These are phyloP conservation scores for Clitopilus passeckerianus DNA, from an alignment of 768 basidiomycete genomes.

Conservation along the genomic window DNA sequence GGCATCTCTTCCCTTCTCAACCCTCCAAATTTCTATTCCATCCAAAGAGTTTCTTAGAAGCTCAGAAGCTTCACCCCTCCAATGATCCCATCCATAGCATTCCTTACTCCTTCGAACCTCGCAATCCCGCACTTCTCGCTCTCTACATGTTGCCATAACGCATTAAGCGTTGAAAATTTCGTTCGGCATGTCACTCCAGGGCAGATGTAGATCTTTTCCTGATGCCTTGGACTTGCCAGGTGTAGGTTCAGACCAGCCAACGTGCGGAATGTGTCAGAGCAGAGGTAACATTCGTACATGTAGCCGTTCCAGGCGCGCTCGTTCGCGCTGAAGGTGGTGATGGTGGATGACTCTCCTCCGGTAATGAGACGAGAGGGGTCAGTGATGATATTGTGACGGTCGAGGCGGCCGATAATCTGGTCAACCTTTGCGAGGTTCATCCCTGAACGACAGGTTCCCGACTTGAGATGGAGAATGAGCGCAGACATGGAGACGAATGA, in stretches of 20 bases:
- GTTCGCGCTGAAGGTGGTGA: not conserved
- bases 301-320: not conserved
- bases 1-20: too few species aligned
- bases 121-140: not conserved
- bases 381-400: conserved; percentile 47
- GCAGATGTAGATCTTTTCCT: not conserved
- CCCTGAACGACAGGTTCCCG: conserved; percentile 51
- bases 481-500: conserved; percentile 50
- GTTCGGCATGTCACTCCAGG: not conserved
- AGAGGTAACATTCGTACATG: conserved; percentile 1
- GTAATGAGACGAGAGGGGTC: conserved; percentile 48
- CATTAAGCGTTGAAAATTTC: not conserved
- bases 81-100: not conserved
- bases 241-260: not conserved
- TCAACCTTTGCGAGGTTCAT: conserved; percentile 35
- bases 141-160: conserved; percentile 3
- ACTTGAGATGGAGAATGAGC: conserved; percentile 59
- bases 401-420: conserved; percentile 33
- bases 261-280: not conserved
- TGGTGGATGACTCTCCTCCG: conserved; percentile 7
- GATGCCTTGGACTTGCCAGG: not conserved
- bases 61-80: not conserved
- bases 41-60: not conserved
- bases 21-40: not conserved
- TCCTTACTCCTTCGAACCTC: not conserved